A percentile compares a stretch with the other conserved stretches of the same genome.
These are phyloP conservation scores for Phytophthora foliorum DNA, from an alignment of 352 stramenopile species.

Conservation along the genomic window DNA sequence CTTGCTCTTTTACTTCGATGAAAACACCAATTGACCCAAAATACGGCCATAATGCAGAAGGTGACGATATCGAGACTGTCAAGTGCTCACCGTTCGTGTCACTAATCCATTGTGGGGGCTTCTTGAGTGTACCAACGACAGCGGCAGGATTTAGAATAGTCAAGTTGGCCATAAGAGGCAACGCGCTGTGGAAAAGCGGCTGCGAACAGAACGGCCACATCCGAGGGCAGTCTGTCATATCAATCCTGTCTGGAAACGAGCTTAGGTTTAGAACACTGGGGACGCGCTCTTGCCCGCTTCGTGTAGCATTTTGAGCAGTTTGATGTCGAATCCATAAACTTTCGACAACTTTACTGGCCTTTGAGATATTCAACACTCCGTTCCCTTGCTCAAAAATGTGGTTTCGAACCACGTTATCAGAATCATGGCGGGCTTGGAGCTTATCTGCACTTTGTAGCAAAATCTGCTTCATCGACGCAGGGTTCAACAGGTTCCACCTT, in stretches of 20 bases:
- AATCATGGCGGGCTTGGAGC: constrained; percentile 43
- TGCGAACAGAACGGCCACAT: constrained; percentile 91
- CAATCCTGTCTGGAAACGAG: constrained; percentile 72
- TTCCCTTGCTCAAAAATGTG: constrained; percentile 90
- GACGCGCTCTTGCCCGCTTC: constrained; percentile 5
- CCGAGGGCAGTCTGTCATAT: constrained; percentile 84
- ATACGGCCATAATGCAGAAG: constrained; percentile 73
- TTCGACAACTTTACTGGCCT: constrained; percentile 57
- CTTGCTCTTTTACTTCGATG: constrained; percentile 64
- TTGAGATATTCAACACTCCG: constrained; percentile 76
- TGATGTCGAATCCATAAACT: constrained; percentile 52
- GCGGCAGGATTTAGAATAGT: constrained; percentile 79
- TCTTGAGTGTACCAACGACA: constrained; percentile 57
- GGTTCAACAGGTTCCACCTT: constrained; percentile 68
- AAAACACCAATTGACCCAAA: constrained; percentile 79
- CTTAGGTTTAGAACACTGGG: constrained; percentile 41
- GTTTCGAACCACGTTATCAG: constrained; percentile 63
- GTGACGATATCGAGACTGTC: constrained; percentile 54
- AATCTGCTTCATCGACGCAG: constrained; percentile 79
- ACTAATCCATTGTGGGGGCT: constrained; percentile 59
- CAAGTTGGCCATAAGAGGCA: constrained; percentile 87
- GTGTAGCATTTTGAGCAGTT: constrained; percentile 23
- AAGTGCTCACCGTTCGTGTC: constrained; percentile 61
- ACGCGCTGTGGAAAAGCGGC: constrained; percentile 74
- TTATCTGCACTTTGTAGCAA: constrained; percentile 65